Base-by-base conservation (phyloP, 352 stramenopile genomes). In the Peronospora farinosa region DNA sequence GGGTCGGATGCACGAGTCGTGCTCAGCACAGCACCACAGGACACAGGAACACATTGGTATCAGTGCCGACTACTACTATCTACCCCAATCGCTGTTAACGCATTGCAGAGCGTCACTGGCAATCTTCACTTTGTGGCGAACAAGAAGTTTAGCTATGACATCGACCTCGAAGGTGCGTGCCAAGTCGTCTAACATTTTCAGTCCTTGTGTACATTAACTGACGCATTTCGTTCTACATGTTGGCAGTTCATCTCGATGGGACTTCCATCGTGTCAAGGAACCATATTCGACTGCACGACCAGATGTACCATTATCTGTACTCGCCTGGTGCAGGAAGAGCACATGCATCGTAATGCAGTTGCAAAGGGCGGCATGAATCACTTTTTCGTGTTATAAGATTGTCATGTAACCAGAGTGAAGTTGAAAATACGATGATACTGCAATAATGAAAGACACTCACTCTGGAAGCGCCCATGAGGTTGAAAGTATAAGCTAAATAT, bases 81-180 rank as follows among this genome's bases (percentile, higher is more conserved):
- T 23, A 75, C 87, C 9, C 95, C 95, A 7, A 67, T 98, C 17
- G 94, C 91, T 13, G 91, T 97, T 23, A 97, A 97, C 63, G 64
- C 69, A 8, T 78, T 74, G 23, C 92, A 98, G 57, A 77, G 57
- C 3, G 59, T 98, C n/a, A 87, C 60, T 8, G 94, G 95, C 41
- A 84, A 80, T 27, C 58, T 98, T 10, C 66, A 86, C 40, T 97
- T 98, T 59, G 72, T 85, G 17, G 94, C 87, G 16, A 98, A 98
- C 84, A 92, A 96, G 32, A 96, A 97, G 56, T 97, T 96, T 65
- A 97, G 90, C 70, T 98, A 98, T 79, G 78, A 96, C 67, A 91
- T 98, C 36, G 67, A 89, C 35, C 59, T 97, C 38, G 78, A 93
- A 78, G 69, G 70, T 88, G 45, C 15, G 60, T 27, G 3, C 23